These are phyloP conservation scores for Phytopythium boreale DNA, from an alignment of 352 stramenopile genomes.

Conservation along the genomic window DNA sequence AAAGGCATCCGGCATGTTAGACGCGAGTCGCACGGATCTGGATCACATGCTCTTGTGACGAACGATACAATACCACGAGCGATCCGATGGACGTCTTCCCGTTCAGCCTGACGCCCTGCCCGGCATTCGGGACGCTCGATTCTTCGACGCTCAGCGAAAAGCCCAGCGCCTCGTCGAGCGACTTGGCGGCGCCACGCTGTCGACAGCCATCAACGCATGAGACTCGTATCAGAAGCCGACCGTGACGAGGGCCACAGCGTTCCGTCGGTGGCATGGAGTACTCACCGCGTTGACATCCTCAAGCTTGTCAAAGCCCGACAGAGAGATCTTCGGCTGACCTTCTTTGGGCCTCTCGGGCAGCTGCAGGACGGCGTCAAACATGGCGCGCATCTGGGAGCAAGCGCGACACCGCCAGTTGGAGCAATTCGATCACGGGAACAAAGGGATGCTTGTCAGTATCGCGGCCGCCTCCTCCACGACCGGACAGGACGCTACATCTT, in stretches of 20 bases:
- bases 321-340: slow-evolving; percentile 39
- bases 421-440: neutral
- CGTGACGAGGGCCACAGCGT: neutral
- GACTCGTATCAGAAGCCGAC: no score
- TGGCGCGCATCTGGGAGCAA: slow-evolving; percentile 29
- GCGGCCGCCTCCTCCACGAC: neutral
- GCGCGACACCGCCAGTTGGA: neutral
- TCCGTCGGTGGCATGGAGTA: neutral
- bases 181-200: slow-evolving; percentile 32
- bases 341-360: slow-evolving; percentile 36
- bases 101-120: slow-evolving; percentile 68
- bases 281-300: slow-evolving; percentile 21
- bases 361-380: slow-evolving; percentile 63
- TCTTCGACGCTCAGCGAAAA: slow-evolving; percentile 68
- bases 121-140: slow-evolving; percentile 59
- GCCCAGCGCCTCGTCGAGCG: slow-evolving; percentile 56
- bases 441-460: neutral
- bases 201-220: neutral
- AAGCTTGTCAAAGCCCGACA: slow-evolving; percentile 60
- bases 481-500: neutral
- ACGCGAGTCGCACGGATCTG: neutral
- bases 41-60: neutral
- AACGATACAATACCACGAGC: slow-evolving; percentile 40
- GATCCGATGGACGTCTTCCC: slow-evolving; percentile 65
- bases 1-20: neutral